Evolutionary conservation across 2,329 filamentous ascomycete species (phyloP).

Genomic region (Alternaria sp.): DNA sequence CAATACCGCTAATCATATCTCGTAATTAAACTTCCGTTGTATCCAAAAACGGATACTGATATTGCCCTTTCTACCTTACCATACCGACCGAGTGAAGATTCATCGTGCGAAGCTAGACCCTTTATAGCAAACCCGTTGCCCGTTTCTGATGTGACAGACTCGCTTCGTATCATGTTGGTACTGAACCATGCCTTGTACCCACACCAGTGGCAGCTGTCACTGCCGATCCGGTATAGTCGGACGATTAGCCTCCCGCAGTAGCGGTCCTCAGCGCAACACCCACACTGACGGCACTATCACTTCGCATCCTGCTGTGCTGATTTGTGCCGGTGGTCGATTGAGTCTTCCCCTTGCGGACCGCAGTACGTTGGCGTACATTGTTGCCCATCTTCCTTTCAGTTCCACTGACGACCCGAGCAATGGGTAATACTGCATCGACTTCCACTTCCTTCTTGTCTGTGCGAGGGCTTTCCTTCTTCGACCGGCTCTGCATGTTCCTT

Average conservation of each 20-base stretch:
- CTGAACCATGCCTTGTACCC: slow-evolving; percentile 1
- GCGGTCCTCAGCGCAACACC: slow-evolving; percentile 23
- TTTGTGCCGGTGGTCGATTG: not conserved
- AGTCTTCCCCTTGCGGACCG: not conserved
- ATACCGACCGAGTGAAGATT: not conserved
- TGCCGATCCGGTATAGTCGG: slow-evolving; percentile 4
- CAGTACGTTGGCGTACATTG: not conserved
- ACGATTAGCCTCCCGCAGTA: slow-evolving; percentile 31
- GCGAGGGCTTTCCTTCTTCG: slow-evolving; percentile 10
- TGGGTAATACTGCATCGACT: slow-evolving; percentile 20
- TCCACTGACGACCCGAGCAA: slow-evolving; percentile 21
- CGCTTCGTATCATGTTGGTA: slow-evolving; percentile 4
- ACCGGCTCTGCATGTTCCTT: not conserved
- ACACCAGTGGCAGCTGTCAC: slow-evolving; percentile 6
- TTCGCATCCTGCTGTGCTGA: slow-evolving; percentile 14
- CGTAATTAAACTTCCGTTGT: not conserved
- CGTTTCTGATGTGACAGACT: slow-evolving; percentile 4
- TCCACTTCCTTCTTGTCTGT: not conserved
- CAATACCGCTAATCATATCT: not conserved
- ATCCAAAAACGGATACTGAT: not conserved
- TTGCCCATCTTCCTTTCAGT: slow-evolving; percentile 1
- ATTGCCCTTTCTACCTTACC: not conserved
- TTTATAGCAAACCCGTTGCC: not conserved
- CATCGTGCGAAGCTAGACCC: not conserved
- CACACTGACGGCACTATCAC: slow-evolving; percentile 39